A percentile compares a stretch with the other conserved stretches of the same genome.
Evolutionary conservation across 225 moss, liverwort and hornwort species (phyloP).

Genomic region (Sphagnum tenellum): DNA sequence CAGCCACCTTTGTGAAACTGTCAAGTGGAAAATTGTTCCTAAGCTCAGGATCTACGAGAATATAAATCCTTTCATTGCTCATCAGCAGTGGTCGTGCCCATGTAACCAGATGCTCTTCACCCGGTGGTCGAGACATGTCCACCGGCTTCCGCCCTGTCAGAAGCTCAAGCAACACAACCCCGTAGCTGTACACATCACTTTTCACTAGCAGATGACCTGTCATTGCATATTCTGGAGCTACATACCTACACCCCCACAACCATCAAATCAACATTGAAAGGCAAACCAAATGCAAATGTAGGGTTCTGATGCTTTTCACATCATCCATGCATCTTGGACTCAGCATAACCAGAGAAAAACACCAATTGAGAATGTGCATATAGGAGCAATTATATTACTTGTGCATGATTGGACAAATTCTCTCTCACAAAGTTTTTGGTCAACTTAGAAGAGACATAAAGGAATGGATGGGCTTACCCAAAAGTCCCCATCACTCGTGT

Average conservation of each 20-base stretch:
- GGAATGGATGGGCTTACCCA: conserved; percentile 2
- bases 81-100: conserved; percentile 42
- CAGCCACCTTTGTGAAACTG: conserved; percentile 22
- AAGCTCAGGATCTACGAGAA: conserved; percentile 24
- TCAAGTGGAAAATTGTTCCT: conserved; percentile 14
- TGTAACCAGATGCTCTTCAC: conserved; percentile 34
- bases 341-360: no score
- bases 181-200: conserved; percentile 93
- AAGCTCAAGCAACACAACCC: conserved; percentile 77
- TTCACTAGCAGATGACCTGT: conserved; percentile 80
- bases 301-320: no score
- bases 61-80: conserved; percentile 13
- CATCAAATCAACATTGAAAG: background rate
- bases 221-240: conserved; percentile 92
- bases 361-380: no score
- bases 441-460: no score
- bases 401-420: no score
- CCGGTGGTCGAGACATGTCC: conserved; percentile 36
- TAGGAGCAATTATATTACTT: background rate
- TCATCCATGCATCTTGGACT: no score
- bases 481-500: conserved; percentile 44
- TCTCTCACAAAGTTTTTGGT: no score
- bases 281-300: no score
- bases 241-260: conserved; percentile 26
- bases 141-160: conserved; percentile 72